Evolutionary conservation across 2,329 filamentous ascomycete species (phyloP).

Genomic region (Paecilomyces niveus): DNA sequence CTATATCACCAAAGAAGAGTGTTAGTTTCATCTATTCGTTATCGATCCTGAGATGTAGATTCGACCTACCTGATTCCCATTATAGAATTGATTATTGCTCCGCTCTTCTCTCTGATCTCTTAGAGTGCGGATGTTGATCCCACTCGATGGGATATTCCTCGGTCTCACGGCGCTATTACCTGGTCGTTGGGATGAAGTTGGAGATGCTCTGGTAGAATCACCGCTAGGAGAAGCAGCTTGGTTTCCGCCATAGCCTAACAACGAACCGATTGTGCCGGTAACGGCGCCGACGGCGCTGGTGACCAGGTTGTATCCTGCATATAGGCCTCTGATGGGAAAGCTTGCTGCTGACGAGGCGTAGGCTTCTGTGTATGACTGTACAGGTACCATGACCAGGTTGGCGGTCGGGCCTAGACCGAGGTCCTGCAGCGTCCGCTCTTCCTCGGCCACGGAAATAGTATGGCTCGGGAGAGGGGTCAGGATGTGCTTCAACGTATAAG

Average conservation of each 20-base stretch:
- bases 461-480: slow-evolving; percentile 70
- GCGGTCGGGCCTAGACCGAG: slow-evolving; percentile 71
- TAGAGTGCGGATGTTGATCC: slow-evolving; percentile 45
- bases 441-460: slow-evolving; percentile 67
- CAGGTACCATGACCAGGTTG: slow-evolving; percentile 73
- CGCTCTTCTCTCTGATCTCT: slow-evolving; percentile 48
- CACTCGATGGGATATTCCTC: slow-evolving; percentile 8
- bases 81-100: slow-evolving; percentile 69
- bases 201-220: slow-evolving; percentile 2
- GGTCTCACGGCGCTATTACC: slow-evolving; percentile 7
- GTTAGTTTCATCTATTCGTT: slow-evolving; percentile 11
- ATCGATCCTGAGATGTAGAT: neutral
- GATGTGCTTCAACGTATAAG: slow-evolving; percentile 80
- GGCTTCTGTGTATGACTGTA: slow-evolving; percentile 54
- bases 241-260: slow-evolving; percentile 34
- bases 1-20: slow-evolving; percentile 29
- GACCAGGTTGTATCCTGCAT: slow-evolving; percentile 35
- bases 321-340: slow-evolving; percentile 35
- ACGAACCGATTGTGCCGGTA: slow-evolving; percentile 35
- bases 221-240: slow-evolving; percentile 10
- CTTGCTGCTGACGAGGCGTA: slow-evolving; percentile 41
- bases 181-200: slow-evolving; percentile 3
- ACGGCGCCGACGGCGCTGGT: slow-evolving; percentile 37
- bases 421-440: slow-evolving; percentile 59
- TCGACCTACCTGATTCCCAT: slow-evolving; percentile 73